Conservation (phyloP, 108 stramenopile species). For the Cylindrotheca closterium region DNA sequence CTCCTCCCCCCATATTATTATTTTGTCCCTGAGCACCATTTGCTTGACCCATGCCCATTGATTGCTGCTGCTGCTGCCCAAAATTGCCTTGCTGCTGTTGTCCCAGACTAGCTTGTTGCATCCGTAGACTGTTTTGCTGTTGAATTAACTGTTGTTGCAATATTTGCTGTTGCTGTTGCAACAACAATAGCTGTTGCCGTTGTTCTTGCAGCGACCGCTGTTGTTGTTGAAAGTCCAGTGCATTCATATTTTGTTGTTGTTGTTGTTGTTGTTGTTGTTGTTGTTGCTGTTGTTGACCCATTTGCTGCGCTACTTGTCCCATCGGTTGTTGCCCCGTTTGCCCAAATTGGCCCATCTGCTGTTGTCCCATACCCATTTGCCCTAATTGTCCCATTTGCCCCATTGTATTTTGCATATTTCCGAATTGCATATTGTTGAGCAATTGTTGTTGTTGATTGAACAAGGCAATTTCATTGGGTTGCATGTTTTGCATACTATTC, state of each 20-base stretch:
- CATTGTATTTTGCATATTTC: background rate
- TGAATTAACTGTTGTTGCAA: conserved; percentile 19
- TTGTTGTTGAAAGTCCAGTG: conserved; percentile 6
- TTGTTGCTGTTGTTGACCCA: conserved; percentile 16
- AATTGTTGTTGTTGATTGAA: conserved; percentile 13
- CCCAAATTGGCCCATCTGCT: too few species aligned
- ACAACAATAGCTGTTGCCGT: background rate
- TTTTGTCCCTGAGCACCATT: too few species aligned
- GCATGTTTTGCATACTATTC: background rate
- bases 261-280: conserved; percentile 11
- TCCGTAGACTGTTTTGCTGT: conserved; percentile 13
- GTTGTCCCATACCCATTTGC: too few species aligned
- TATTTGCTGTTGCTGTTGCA: conserved; percentile 20
- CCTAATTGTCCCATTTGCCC: too few species aligned
- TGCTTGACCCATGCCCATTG: too few species aligned
- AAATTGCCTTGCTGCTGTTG: background rate
- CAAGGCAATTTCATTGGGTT: conserved; percentile 2
- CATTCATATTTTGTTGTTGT: conserved; percentile 2
- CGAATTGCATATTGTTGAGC: background rate
- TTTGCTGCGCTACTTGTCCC: too few species aligned
- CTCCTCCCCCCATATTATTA: too few species aligned
- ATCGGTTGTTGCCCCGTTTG: conserved; percentile 1
- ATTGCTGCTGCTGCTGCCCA: conserved; percentile 6
- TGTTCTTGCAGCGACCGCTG: conserved; percentile 2
- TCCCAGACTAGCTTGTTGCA: conserved; percentile 1